Base-by-base conservation (phyloP, 306 rosid genomes). In the Castanopsis chinensis region DNA sequence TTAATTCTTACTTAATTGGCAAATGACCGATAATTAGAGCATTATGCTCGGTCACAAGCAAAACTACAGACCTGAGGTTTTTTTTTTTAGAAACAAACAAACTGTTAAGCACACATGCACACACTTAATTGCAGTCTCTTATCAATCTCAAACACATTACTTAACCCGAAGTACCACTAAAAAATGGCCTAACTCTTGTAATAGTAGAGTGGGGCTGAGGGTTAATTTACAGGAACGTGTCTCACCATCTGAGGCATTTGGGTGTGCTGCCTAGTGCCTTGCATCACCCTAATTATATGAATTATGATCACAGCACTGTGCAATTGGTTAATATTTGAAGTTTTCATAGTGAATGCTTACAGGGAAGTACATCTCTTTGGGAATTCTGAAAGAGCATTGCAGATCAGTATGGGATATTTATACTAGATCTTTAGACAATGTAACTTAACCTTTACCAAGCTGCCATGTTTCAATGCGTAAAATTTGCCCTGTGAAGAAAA, bases 401-500 rank as follows among this genome's bases (percentile, higher is more conserved):
- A 8, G 27, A 33, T 67, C 27, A 32, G 52, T 35, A 18, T 19
- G 27, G 49, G 71, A 27, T 6, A 27, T 5, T 61, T 61, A 6
- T 27, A 3, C 41, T 61, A 14, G 37, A 61, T 61, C 69, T 25
- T 61, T 28, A 14, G 25, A 19, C 27, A 8, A 67, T 33, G 45
- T 17, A 33, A 35, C 43, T 30, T 6, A 32, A 32, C 8, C 64
- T 21, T 58, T 58, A 58, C 14, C 28, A 5, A 61, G 20, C 20
- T 28, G 37, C n/a, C 69, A 19, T 67, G 35, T 32, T 6, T 19
- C 71, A 32, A 33, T 32, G 13, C 4, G 4, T 77, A 20, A 71
- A 56, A 13, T 72, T 52, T 67, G 30, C 80, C 20, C 60, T 21
- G 52, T 55, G 30, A 75, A 68, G 77, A 27, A 45, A 76, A 32